Base-by-base conservation (phyloP, 805 yeast genomes). In the Teunomyces kruisii region DNA sequence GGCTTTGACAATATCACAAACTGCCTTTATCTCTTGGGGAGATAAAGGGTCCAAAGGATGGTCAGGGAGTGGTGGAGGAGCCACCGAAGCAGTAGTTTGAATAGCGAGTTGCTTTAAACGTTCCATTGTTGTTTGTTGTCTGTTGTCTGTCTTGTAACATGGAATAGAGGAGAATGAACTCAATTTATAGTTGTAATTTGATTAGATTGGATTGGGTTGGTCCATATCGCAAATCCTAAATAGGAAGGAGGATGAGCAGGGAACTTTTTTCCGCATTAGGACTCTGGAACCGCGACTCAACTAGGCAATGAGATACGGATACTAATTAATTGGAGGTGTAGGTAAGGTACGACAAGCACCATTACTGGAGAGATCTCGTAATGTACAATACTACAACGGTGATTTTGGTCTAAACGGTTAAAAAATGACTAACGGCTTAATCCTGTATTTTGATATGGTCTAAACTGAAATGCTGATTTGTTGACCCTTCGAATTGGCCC, bases 11-110 rank as follows among this genome's bases (percentile, higher is more conserved):
- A 81, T 62, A 32, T 64, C 59, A n/a, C 85, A 73, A 22, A 77
- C 82, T 10, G 78, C 72, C 55, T 74, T 72, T 59, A 86, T 81
- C 68, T 86, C 92, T 43, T 60, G 76, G 19, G 79, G 74, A 39
- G 84, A 67, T 51, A 86, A 76, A 9, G 91, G 92, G 67, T 86
- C 91, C 60, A 84, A 70, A 12, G 88, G 88, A 64, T 83, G 86
- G 12, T 69, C 68, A 48, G 86, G 84, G 3, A 71, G 60, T 41
- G 81, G 68, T 39, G 84, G 84, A 22, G 83, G 71, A 29, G 72
- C 66, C 43, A 65, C 62, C 31, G 83, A 70, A 32, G 84, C 80
- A 13, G 81, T 75, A 35, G 86, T 72, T 61, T 82, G 88, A 32
- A 73, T 60, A 37, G 86, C 84, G 46, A 82, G 72, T 68, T 82